Base-by-base conservation (phyloP, 805 yeast genomes). In the Yarrowia sp. region DNA sequence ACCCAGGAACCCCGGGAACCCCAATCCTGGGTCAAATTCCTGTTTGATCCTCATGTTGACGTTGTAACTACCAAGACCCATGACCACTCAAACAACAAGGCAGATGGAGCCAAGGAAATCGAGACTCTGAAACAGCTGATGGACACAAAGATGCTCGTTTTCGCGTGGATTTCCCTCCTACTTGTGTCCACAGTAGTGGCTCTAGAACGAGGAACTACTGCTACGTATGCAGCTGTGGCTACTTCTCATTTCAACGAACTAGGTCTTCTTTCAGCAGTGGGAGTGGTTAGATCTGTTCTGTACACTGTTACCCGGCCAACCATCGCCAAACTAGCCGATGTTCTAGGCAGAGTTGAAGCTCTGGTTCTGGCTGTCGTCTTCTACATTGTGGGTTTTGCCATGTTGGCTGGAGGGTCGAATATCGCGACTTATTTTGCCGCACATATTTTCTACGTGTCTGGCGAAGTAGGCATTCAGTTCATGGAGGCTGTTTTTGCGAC, bases 241-340 rank as follows among this genome's bases (percentile, higher is more conserved):
- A 76, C 81, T 3, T 76, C 80, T 22, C 68, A 73, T 4, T 78
- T 79, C 67, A 70, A 72, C 49, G 73, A 73, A 35, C 80, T 78
- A 65, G 76, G 82, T 1, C 71, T 79, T 72, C 65, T 79, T 16
- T 71, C 82, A 1, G 78, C 80, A 10, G 70, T 78, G 16, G 71
- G 73, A 28, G 78, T 79, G 33, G 79, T 79, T 3, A 74, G 75
- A n/a, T 71, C 76, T 16, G 74, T 79, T 58, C 72, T 79, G 30
- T 72, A 75, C 40, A 76, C 80, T 16, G 77, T 77, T 8, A 70
- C 75, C 5, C 74, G 76, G 59, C 78, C 81, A 2, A 68, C 79
- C n/a, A 67, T 79, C 67, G 81, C 80, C 32, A 79, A 79, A 67
- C 44, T 79, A 21, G 73, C 81, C 1, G 81, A 79, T 66, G 73